Evolutionary conservation across 2,329 filamentous ascomycete genomes (phyloP).

Genomic region (Aspergillus flavus): DNA sequence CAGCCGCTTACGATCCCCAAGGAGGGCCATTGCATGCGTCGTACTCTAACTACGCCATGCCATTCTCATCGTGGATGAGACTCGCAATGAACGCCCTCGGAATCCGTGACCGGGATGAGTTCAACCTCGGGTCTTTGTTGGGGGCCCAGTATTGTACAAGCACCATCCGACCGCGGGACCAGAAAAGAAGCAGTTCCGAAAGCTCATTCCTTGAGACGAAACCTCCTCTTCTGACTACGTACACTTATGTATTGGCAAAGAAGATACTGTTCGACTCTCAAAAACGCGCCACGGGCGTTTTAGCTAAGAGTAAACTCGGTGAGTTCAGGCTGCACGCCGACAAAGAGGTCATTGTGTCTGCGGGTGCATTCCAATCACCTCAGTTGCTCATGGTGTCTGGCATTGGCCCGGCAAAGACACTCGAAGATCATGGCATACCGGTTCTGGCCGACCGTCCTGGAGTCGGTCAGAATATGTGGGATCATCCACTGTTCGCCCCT

Average conservation of each 20-base stretch:
- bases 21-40: constrained; percentile 43
- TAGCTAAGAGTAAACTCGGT: constrained; percentile 39
- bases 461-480: constrained; percentile 45
- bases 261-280: constrained; percentile 53
- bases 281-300: constrained; percentile 47
- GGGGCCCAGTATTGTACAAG: constrained; percentile 44
- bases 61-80: constrained; percentile 37
- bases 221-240: constrained; percentile 40
- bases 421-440: constrained; percentile 16
- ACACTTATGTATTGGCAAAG: constrained; percentile 43
- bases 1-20: constrained; percentile 20
- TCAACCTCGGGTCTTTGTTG: constrained; percentile 43
- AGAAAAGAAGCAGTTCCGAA: constrained; percentile 52
- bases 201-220: constrained; percentile 34
- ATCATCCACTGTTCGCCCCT: constrained; percentile 40
- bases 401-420: constrained; percentile 40
- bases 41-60: constrained; percentile 38
- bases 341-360: constrained; percentile 51
- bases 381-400: constrained; percentile 55
- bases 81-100: constrained; percentile 42
- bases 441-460: constrained; percentile 20
- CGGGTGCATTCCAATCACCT: constrained; percentile 54
- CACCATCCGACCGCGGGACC: constrained; percentile 50
- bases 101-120: constrained; percentile 34
- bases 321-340: constrained; percentile 50